Base-by-base conservation (phyloP, 2,329 filamentous ascomycete species). In the Paecilomyces sp. region DNA sequence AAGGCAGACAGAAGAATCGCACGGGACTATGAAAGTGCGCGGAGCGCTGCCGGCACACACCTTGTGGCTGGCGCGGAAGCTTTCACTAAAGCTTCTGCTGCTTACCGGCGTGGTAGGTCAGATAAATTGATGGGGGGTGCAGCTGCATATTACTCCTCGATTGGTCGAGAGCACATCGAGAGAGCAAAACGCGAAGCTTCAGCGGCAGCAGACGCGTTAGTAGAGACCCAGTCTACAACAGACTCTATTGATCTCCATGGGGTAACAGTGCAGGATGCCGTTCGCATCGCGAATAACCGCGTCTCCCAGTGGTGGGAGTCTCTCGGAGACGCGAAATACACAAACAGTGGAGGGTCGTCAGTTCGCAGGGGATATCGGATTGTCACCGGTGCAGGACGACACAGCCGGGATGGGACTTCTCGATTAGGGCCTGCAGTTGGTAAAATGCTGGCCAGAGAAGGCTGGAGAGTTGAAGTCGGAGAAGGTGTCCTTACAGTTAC, bases 361-460 rank as follows among this genome's bases (percentile, higher is more conserved):
- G 77, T 80, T 22, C 78, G 81, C 67, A 79, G 79, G 6, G 81
- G 85, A 0, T 92, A 89, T 67, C 85, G 83, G 47, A 87, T 97
- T 61, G 84, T 97, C 58, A 96, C 92, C 2, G 93, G 93, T 0
- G 71, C 88, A 13, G 93, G 93, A 1, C 82, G 82, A 58, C 93
- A 97, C 74, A 94, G 86, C 67, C 82, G 85, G 54, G 86, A 88
- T 57, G 91, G 92, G 0, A 87, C 84, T 58, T 90, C 89, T 1
- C 87, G 85, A 65, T 73, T 97, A 61, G 88, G 92, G 4, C 88
- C 88, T 59, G 89, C 89, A 15, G 92, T 97, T n/a, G 87, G 83
- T 54, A 87, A 85, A 68, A 87, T 87, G 69, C 78, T 97, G 51
- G 81, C 87, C 47, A 82, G 84, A 53, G 90, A 93, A 61, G 92